phyloP scores from a whole-genome alignment of 2,329 filamentous ascomycete species.

The Dothistroma pini region DNA sequence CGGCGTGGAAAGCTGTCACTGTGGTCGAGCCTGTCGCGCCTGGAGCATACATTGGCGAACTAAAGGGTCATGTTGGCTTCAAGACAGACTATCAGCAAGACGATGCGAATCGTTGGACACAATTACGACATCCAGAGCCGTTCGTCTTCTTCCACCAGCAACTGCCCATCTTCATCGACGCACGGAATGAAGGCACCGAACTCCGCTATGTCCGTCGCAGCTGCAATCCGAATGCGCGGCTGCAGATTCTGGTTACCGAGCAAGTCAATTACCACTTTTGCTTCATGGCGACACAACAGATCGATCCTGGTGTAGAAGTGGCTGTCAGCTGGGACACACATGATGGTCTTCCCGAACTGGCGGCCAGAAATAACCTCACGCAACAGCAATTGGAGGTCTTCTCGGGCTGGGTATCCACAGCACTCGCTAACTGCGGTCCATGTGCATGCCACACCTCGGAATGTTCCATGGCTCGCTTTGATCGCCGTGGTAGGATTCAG shows the following conservation, averaged over 20 bases:
- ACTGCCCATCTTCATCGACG: conserved; percentile 90
- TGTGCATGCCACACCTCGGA: conserved; percentile 63
- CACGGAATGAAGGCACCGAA: conserved; percentile 76
- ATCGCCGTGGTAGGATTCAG: conserved; percentile 28
- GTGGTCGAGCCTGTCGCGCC: conserved; percentile 50
- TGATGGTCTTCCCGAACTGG: conserved; percentile 25
- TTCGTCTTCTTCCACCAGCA: conserved; percentile 69
- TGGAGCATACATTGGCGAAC: conserved; percentile 61
- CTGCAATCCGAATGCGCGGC: conserved; percentile 81
- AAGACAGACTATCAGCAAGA: conserved; percentile 48
- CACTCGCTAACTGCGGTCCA: conserved; percentile 73
- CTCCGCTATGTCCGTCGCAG: conserved; percentile 89
- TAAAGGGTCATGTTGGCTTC: conserved; percentile 58
- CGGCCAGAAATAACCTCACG: conserved; percentile 16
- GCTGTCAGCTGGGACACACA: conserved; percentile 57
- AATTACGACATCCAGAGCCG: conserved; percentile 49
- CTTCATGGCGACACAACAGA: conserved; percentile 77
- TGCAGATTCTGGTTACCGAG: conserved; percentile 81
- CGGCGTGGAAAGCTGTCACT: conserved; percentile 68
- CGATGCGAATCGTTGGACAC: conserved; percentile 45
- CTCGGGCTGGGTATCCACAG: conserved; percentile 62
- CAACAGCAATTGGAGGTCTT: conserved; percentile 37
- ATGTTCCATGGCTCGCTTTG: conserved; percentile 36
- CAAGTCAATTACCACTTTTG: conserved; percentile 85
- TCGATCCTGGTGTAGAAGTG: conserved; percentile 70